Evolutionary conservation across 2,329 filamentous ascomycete genomes (phyloP).

Genomic region (Alternaria sp.): DNA sequence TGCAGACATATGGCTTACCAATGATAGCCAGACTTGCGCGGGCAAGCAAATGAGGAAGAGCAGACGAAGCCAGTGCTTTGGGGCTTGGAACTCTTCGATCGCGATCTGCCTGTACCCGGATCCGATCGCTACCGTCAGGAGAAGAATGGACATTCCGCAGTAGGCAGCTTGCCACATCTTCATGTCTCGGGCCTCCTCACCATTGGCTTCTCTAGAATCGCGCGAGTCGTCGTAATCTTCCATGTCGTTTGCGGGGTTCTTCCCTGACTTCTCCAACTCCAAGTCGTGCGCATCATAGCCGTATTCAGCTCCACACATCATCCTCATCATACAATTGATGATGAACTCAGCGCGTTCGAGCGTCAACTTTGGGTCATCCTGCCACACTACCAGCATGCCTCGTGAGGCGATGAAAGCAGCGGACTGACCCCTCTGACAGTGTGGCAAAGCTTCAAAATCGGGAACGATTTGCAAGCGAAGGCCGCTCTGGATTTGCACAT

Average conservation of each 20-base stretch:
- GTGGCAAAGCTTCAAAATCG: constrained; percentile 62
- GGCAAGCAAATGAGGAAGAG: constrained; percentile 60
- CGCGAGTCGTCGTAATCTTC: constrained; percentile 26
- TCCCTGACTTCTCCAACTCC: constrained; percentile 39
- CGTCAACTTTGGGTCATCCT: constrained; percentile 76
- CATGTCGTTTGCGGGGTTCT: constrained; percentile 20
- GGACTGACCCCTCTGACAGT: constrained; percentile 76
- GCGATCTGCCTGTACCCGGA: constrained; percentile 63
- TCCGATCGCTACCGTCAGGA: constrained; percentile 62
- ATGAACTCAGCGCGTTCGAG: constrained; percentile 73
- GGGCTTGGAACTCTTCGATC: constrained; percentile 61
- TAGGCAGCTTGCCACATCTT: constrained; percentile 63
- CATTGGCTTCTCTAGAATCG: constrained; percentile 41
- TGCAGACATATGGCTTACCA: constrained; percentile 47
- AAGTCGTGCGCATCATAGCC: constrained; percentile 51
- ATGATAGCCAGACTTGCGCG: constrained; percentile 64
- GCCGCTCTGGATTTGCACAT: constrained; percentile 64
- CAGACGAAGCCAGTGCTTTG: constrained; percentile 58
- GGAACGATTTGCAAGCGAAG: constrained; percentile 68
- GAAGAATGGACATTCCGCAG: constrained; percentile 59
- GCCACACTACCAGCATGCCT: constrained; percentile 78
- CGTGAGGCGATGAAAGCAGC: constrained; percentile 78
- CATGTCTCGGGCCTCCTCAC: constrained; percentile 53
- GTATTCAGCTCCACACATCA: constrained; percentile 63
- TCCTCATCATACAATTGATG: constrained; percentile 77